These are phyloP conservation scores for Hippophae tibetana DNA, from an alignment of 306 rosid genomes.

Conservation along the genomic window DNA sequence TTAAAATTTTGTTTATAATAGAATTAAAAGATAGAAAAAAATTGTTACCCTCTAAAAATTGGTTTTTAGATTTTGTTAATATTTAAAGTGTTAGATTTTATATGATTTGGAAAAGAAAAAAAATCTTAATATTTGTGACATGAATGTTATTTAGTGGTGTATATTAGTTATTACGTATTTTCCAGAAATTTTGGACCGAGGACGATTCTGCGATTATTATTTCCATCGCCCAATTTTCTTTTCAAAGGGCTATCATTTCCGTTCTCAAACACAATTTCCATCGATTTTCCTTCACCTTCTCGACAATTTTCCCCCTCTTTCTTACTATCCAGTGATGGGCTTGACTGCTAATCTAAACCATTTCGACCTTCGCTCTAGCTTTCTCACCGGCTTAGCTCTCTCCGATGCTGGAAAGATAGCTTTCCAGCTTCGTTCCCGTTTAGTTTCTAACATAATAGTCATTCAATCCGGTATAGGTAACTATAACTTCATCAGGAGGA, in stretches of 20 bases:
- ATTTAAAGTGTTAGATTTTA: too few species aligned
- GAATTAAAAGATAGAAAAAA: too few species aligned
- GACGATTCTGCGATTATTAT: too few species aligned
- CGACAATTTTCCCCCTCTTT: background rate
- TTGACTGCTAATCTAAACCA: constrained; percentile 55
- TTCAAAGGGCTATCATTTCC: background rate
- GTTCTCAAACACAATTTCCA: background rate
- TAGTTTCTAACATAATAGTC: constrained; percentile 18
- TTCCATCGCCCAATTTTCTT: too few species aligned
- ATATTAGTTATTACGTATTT: too few species aligned
- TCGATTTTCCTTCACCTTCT: background rate
- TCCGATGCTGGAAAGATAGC: constrained; percentile 33
- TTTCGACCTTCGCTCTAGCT: constrained; percentile 53
- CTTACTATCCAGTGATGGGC: constrained; percentile 37
- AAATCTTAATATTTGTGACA: too few species aligned
- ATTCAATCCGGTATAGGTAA: constrained; percentile 23
- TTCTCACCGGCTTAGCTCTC: constrained; percentile 47
- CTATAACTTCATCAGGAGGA: constrained; percentile 21
- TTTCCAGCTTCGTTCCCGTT: constrained; percentile 18
- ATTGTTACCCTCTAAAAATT: too few species aligned
- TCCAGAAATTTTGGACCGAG: too few species aligned
- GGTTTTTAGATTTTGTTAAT: too few species aligned
- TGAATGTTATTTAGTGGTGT: too few species aligned
- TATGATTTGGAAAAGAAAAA: too few species aligned
- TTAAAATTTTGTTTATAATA: too few species aligned